Percentiles rank a stretch among this genome's conserved stretches.
Conservation (phyloP, 768 basidiomycete species). For the Postia placenta region DNA sequence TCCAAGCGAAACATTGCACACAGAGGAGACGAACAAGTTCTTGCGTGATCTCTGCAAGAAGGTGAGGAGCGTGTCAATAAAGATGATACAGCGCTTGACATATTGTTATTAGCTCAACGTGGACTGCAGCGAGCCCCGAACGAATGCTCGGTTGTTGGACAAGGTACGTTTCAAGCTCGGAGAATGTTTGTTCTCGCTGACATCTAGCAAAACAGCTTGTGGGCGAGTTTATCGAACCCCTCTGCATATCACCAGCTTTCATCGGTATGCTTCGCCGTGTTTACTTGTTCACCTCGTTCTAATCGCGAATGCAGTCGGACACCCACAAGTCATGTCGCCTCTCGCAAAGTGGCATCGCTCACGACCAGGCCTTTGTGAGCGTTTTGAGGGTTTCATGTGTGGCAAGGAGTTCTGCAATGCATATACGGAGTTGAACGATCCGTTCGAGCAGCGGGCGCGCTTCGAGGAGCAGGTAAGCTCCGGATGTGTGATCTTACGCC, state of each 20-base stretch:
- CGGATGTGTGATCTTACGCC: background rate
- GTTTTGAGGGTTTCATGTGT: constrained; percentile 98
- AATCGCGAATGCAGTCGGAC: constrained; percentile 57
- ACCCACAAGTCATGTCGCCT: constrained; percentile 99
- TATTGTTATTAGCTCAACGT: constrained; percentile 69
- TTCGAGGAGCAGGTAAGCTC: constrained; percentile 84
- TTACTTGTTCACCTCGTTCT: background rate
- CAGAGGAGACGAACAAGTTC: constrained; percentile 83
- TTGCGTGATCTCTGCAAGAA: constrained; percentile 78
- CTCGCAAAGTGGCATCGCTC: constrained; percentile 98
- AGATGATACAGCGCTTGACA: background rate
- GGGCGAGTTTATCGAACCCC: constrained; percentile 94
- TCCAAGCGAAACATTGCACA: constrained; percentile 83
- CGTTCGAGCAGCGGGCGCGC: constrained; percentile 89
- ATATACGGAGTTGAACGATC: constrained; percentile 99
- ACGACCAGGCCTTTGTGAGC: constrained; percentile 95
- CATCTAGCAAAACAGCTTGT: constrained; percentile 69
- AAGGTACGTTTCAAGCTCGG: constrained; percentile 47
- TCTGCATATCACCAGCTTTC: constrained; percentile 95
- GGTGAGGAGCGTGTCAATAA: constrained; percentile 38
- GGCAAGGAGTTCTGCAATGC: constrained; percentile 99
- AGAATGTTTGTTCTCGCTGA: constrained; percentile 2
- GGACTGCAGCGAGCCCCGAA: constrained; percentile 93
- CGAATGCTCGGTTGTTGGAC: constrained; percentile 90
- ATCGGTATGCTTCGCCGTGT: constrained; percentile 50